A percentile compares a stretch with the other conserved stretches of the same genome.
Conservation (phyloP, 2,329 filamentous ascomycete genomes). For the Monilinia laxa region DNA sequence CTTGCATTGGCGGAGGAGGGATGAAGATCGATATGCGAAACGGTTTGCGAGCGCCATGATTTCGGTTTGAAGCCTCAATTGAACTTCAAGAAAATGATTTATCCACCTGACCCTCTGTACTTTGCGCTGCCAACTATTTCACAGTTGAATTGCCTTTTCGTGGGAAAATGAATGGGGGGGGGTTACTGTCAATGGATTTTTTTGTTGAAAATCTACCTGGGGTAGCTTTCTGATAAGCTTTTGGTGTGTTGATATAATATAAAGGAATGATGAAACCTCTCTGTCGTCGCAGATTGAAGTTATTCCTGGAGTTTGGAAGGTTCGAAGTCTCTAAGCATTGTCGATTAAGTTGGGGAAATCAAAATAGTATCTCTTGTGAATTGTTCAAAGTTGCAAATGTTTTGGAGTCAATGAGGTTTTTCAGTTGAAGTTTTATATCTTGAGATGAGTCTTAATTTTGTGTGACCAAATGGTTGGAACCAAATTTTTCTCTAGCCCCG, state of each 20-base stretch:
- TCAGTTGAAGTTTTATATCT: conserved; percentile 3
- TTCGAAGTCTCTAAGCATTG: conserved; percentile 38
- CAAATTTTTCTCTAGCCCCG: conserved; percentile 11
- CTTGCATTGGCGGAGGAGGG: conserved; percentile 39
- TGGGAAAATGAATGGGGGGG: conserved; percentile 9
- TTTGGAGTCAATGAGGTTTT: background rate
- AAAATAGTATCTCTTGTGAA: conserved; percentile 9
- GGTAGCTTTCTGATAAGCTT: conserved; percentile 22
- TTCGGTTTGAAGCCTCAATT: conserved; percentile 32
- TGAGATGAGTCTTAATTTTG: conserved; percentile 15
- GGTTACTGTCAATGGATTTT: conserved; percentile 20
- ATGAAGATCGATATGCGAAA: conserved; percentile 37
- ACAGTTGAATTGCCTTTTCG: conserved; percentile 13
- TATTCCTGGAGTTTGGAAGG: conserved; percentile 36
- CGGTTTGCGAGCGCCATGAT: conserved; percentile 41
- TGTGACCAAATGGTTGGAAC: conserved; percentile 17
- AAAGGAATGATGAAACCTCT: conserved; percentile 23
- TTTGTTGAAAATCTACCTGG: conserved; percentile 13
- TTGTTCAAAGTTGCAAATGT: background rate
- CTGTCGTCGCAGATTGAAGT: conserved; percentile 23
- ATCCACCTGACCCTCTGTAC: conserved; percentile 26
- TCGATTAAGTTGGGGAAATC: conserved; percentile 26
- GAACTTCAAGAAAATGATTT: conserved; percentile 20
- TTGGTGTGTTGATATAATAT: conserved; percentile 17
- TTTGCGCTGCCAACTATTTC: conserved; percentile 22